A percentile compares a stretch with the other conserved stretches of the same genome.
These are phyloP conservation scores for Symmetrospora coprosmae DNA, from an alignment of 768 basidiomycete species.

Conservation along the genomic window DNA sequence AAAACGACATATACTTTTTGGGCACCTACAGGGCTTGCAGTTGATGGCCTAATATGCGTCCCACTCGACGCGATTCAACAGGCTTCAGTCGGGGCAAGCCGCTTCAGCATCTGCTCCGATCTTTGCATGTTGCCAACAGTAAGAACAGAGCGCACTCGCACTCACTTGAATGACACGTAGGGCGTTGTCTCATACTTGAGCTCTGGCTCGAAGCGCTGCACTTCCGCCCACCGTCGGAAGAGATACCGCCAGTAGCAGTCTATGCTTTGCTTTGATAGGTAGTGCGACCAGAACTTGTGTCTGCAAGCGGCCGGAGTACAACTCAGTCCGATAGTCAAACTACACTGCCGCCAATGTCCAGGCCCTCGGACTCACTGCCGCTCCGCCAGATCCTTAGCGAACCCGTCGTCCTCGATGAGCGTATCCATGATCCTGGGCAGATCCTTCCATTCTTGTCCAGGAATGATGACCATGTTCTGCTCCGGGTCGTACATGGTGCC, in stretches of 20 bases:
- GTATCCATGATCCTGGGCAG: constrained; percentile 26
- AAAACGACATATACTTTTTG: too few relatives aligned
- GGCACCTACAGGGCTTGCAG: too few relatives aligned
- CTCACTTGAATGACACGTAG: constrained; percentile 19
- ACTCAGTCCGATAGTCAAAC: too few relatives aligned
- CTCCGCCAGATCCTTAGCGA: constrained; percentile 9
- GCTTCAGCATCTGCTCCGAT: too few relatives aligned
- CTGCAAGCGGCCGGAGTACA: too few relatives aligned
- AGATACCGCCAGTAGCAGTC: constrained; percentile 21
- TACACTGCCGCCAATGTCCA: too few relatives aligned
- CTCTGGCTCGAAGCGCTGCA: constrained; percentile 8
- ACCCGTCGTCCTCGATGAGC: constrained; percentile 16
- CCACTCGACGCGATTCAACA: too few relatives aligned
- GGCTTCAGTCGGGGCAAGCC: too few relatives aligned
- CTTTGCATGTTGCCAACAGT: too few relatives aligned
- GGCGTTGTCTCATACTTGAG: constrained; percentile 10
- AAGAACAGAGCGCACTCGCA: too few relatives aligned
- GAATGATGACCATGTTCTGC: constrained; percentile 31
- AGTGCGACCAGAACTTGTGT: constrained; percentile 13
- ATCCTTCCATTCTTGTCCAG: constrained; percentile 27
- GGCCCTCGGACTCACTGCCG: background rate
- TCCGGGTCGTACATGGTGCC: constrained; percentile 21
- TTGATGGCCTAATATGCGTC: too few relatives aligned
- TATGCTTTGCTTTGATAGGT: constrained; percentile 7
- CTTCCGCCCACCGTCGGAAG: constrained; percentile 9